Conservation (phyloP, 345 rosid species). For the Eucalyptus globulus region DNA sequence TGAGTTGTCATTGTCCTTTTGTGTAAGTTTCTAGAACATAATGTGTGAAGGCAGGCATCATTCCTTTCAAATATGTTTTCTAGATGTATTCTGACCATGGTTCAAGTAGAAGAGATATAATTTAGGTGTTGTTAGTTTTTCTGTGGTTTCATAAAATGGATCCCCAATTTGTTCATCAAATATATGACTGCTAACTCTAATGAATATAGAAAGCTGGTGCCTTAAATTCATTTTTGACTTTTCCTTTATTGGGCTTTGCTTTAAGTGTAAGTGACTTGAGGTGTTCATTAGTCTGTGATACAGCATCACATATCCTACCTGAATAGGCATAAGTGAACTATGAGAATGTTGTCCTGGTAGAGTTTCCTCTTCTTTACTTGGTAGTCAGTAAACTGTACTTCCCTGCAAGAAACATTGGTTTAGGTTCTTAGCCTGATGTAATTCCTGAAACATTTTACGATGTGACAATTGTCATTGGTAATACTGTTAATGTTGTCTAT, state of each 20-base stretch:
- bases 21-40: neutral
- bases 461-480: neutral
- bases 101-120: neutral
- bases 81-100: neutral
- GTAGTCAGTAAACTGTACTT: neutral
- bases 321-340: neutral
- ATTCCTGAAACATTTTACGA: neutral
- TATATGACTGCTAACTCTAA: neutral
- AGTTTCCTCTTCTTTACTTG: neutral
- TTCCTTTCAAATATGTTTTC: neutral
- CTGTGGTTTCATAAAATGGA: neutral
- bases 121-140: neutral
- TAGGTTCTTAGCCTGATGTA: neutral
- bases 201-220: neutral
- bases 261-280: neutral
- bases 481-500: neutral
- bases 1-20: neutral
- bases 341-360: neutral
- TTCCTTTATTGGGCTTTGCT: neutral
- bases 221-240: neutral
- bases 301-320: neutral
- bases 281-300: neutral
- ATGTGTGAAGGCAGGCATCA: neutral
- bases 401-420: neutral
- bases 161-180: neutral